Evolutionary conservation across 352 stramenopile species (phyloP).

Genomic region (Pseudoperonospora humuli): DNA sequence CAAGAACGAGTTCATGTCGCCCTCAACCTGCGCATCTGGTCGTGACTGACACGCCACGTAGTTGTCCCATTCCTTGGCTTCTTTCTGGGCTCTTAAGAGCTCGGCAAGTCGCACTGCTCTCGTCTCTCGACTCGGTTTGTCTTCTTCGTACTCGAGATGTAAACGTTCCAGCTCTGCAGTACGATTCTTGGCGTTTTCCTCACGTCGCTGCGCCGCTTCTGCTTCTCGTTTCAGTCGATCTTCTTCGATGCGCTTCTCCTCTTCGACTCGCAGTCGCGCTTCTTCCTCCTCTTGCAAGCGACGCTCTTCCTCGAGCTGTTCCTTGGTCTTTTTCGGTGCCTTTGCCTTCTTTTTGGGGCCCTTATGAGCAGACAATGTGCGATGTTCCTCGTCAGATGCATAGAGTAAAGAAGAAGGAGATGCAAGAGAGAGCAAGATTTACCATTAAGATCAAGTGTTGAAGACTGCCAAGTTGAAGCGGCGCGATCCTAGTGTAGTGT

Average conservation of each 20-base stretch:
- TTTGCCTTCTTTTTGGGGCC: conserved; percentile 74
- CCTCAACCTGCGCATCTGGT: conserved; percentile 56
- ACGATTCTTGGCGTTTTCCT: conserved; percentile 59
- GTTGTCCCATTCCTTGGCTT: conserved; percentile 66
- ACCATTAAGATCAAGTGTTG: no score
- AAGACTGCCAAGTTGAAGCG: no score
- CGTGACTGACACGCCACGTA: conserved; percentile 66
- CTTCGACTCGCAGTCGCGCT: conserved; percentile 42
- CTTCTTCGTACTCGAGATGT: conserved; percentile 39
- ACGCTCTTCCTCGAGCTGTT: no score
- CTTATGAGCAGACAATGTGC: no score
- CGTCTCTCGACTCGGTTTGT: conserved; percentile 42
- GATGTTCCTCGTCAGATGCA: background rate
- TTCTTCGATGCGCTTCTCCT: conserved; percentile 67
- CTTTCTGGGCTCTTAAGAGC: conserved; percentile 54
- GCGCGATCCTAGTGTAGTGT: no score
- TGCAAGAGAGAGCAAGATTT: no score
- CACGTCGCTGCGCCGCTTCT: conserved; percentile 45
- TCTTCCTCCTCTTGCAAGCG: conserved; percentile 76
- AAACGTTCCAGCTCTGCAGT: conserved; percentile 59
- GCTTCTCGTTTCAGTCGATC: conserved; percentile 49
- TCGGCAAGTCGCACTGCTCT: conserved; percentile 52
- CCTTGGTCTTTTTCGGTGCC: conserved; percentile 78
- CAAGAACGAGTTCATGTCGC: conserved; percentile 78
- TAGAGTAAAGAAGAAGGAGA: background rate